phyloP scores from a whole-genome alignment of 2,329 filamentous ascomycete genomes.

The Neofusicoccum laricinum region DNA sequence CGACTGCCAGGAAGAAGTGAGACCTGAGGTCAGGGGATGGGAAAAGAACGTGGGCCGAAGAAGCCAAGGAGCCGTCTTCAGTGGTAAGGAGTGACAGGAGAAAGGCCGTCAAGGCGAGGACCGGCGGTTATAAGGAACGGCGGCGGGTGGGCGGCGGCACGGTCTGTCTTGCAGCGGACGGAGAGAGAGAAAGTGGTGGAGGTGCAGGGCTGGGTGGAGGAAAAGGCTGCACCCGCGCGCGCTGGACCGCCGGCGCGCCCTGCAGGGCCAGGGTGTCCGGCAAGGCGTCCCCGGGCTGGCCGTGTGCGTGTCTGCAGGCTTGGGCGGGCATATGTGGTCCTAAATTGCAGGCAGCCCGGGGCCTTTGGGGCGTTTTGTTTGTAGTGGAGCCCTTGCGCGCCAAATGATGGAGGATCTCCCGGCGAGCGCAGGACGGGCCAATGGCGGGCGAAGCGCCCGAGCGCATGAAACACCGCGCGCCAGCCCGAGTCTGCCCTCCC shows the following conservation, averaged over 20 bases:
- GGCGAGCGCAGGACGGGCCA: not conserved
- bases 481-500: not conserved
- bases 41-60: conserved; percentile 17
- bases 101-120: not conserved
- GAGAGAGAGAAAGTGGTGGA: not conserved
- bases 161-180: not conserved
- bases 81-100: conserved; percentile 5
- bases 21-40: not conserved
- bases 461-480: not conserved
- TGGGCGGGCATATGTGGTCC: not conserved
- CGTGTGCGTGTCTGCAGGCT: not conserved
- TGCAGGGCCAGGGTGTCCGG: not conserved
- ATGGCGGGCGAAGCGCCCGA: not conserved
- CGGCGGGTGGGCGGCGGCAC: not conserved
- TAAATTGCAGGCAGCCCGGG: conserved; percentile 14
- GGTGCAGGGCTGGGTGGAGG: not conserved
- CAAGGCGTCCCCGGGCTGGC: not conserved
- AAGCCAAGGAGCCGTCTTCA: conserved; percentile 6
- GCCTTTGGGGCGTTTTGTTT: conserved; percentile 6
- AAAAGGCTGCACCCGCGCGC: not conserved
- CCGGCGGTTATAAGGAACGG: conserved; percentile 1
- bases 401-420: conserved; percentile 13
- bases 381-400: conserved; percentile 15
- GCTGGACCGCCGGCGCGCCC: not conserved
- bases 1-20: conserved; percentile 16